Evolutionary conservation across 306 rosid species (phyloP).

Genomic region (Begonia fuchsioides): DNA sequence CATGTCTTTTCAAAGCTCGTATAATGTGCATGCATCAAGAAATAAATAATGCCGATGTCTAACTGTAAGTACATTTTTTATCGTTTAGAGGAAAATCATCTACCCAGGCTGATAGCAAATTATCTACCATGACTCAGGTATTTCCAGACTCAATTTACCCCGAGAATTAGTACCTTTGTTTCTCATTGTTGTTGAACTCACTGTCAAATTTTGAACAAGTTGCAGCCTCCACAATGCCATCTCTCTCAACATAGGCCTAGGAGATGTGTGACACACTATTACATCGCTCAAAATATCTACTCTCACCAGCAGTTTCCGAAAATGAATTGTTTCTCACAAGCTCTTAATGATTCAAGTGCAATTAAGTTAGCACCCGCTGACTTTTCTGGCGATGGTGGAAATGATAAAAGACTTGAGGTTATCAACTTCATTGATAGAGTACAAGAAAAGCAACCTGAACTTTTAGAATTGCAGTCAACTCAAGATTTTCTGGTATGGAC

Average conservation of each 20-base stretch:
- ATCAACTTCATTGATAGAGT: slow-evolving; percentile 19
- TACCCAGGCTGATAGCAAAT: no score
- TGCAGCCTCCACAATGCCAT: slow-evolving; percentile 24
- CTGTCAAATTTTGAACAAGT: no score
- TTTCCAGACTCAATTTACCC: no score
- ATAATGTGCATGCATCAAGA: no score
- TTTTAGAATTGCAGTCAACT: slow-evolving; percentile 22
- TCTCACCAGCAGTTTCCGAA: slow-evolving; percentile 36
- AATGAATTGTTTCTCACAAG: slow-evolving; percentile 19
- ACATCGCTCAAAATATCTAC: slow-evolving; percentile 51
- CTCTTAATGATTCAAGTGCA: slow-evolving; percentile 17
- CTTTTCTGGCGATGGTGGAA: slow-evolving; percentile 16
- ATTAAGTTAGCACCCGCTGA: slow-evolving; percentile 15
- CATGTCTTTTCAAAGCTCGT: no score
- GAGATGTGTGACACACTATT: slow-evolving; percentile 55
- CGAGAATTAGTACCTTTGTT: no score
- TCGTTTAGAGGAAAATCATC: no score
- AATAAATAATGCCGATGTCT: no score
- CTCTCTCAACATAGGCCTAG: not conserved
- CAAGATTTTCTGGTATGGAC: slow-evolving; percentile 36
- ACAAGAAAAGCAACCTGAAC: slow-evolving; percentile 22
- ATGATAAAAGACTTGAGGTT: slow-evolving; percentile 17
- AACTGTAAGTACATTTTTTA: no score
- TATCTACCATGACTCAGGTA: no score
- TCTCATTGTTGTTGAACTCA: no score